Percentiles rank a stretch among this genome's conserved stretches.
Conservation (phyloP, 257 asterid genomes). For the Petrea volubilis region DNA sequence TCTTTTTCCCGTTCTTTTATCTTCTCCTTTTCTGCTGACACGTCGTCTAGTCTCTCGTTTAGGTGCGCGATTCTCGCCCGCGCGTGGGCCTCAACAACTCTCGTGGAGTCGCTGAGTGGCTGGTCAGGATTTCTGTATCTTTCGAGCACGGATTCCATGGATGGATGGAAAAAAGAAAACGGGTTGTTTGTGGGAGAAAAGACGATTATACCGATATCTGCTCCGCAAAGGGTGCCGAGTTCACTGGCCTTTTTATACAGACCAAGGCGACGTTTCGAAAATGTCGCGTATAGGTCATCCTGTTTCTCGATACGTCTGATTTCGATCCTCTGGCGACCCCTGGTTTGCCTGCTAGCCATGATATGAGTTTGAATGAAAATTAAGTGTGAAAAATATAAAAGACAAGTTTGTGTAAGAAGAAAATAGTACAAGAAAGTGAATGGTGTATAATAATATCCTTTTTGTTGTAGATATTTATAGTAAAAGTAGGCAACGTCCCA, state of each 20-base stretch:
- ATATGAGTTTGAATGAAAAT: neutral
- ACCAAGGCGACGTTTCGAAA: slow-evolving; percentile 32
- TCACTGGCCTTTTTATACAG: slow-evolving; percentile 30
- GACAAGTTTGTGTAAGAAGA: no score
- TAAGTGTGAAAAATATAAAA: no score
- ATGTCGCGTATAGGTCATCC: slow-evolving; percentile 31
- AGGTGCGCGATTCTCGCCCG: neutral
- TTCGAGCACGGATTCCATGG: slow-evolving; percentile 24
- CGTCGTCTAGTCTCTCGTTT: slow-evolving; percentile 1
- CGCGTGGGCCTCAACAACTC: neutral
- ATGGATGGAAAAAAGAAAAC: slow-evolving; percentile 30
- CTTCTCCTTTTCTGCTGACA: neutral
- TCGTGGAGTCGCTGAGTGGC: neutral
- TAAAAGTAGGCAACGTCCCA: no score
- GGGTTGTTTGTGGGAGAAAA: slow-evolving; percentile 23
- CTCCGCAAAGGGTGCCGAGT: slow-evolving; percentile 23
- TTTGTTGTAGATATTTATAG: no score
- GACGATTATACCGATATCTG: slow-evolving; percentile 22
- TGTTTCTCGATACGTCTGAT: slow-evolving; percentile 25
- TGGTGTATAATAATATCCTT: no score
- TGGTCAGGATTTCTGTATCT: slow-evolving; percentile 15
- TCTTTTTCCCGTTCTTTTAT: slow-evolving; percentile 7
- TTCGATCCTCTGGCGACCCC: slow-evolving; percentile 33
- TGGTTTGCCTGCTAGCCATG: slow-evolving; percentile 21
- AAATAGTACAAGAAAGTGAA: no score